Conservation (phyloP, 1,284 basidiomycete genomes). For the Exobasidium rhododendri region DNA sequence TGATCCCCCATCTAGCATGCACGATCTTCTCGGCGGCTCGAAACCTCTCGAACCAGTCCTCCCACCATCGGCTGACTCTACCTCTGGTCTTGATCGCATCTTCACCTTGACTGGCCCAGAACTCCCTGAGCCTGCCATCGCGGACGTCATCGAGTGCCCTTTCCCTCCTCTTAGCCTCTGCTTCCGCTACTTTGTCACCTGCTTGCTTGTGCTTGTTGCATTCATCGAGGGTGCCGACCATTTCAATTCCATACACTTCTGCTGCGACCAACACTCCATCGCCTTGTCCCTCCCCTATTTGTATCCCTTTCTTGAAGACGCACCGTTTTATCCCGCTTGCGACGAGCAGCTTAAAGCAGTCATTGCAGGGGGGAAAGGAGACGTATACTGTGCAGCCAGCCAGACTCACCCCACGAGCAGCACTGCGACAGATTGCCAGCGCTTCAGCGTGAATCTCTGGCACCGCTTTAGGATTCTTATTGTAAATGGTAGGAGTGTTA, state of each 20-base stretch:
- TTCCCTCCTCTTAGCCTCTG: not conserved
- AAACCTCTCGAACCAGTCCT: slow-evolving; percentile 12
- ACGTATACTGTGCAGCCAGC: slow-evolving; percentile 32
- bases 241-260: slow-evolving; percentile 12
- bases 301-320: slow-evolving; percentile 24
- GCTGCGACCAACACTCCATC: slow-evolving; percentile 17
- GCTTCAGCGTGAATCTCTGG: slow-evolving; percentile 42
- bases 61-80: slow-evolving; percentile 15
- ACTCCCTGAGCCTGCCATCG: slow-evolving; percentile 5
- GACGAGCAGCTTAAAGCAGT: slow-evolving; percentile 29
- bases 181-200: not conserved
- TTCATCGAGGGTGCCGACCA: slow-evolving; percentile 4
- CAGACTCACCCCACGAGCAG: slow-evolving; percentile 17
- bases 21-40: slow-evolving; percentile 9
- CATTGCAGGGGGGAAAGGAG: slow-evolving; percentile 38
- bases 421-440: slow-evolving; percentile 28
- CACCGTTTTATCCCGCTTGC: slow-evolving; percentile 22
- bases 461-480: slow-evolving; percentile 4
- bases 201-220: not conserved
- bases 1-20: not conserved
- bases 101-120: slow-evolving; percentile 16
- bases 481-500: slow-evolving; percentile 25
- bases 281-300: not conserved
- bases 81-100: slow-evolving; percentile 10
- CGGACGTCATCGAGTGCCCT: slow-evolving; percentile 1